A percentile compares a stretch with the other conserved stretches of the same genome.
These are phyloP conservation scores for Martiniozyma abietophila DNA, from an alignment of 805 yeast species.

Conservation along the genomic window DNA sequence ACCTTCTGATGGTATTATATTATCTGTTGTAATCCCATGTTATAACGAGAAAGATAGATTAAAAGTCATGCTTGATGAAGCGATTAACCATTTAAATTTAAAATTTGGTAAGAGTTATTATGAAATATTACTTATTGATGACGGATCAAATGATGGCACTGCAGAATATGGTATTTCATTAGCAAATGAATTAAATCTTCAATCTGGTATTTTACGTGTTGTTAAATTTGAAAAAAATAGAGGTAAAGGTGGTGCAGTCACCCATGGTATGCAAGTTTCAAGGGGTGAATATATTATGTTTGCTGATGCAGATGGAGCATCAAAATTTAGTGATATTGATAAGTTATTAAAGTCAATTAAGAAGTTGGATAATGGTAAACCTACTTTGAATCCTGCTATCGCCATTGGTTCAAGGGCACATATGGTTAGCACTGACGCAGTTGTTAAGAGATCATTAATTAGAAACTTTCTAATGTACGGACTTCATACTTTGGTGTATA, in stretches of 20 bases:
- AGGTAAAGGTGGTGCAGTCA: constrained; percentile 96
- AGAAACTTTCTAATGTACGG: constrained; percentile 92
- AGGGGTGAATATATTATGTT: constrained; percentile 70
- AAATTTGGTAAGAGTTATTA: constrained; percentile 28
- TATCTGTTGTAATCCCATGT: constrained; percentile 88
- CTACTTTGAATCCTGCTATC: constrained; percentile 38
- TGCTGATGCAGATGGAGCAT: constrained; percentile 98
- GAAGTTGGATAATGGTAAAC: constrained; percentile 15
- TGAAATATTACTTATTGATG: constrained; percentile 86
- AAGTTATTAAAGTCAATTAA: constrained; percentile 39
- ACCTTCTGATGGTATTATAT: neutral
- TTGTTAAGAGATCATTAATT: constrained; percentile 82
- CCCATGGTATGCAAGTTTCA: constrained; percentile 76
- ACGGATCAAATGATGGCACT: constrained; percentile 82
- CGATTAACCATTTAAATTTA: constrained; percentile 42
- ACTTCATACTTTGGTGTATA: constrained; percentile 72
- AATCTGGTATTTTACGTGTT: constrained; percentile 59
- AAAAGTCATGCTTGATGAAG: constrained; percentile 60
- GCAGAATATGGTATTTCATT: constrained; percentile 60
- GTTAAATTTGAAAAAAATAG: constrained; percentile 65
- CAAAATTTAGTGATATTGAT: constrained; percentile 60
- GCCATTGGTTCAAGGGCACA: constrained; percentile 95
- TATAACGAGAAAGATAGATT: constrained; percentile 77
- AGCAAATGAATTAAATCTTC: constrained; percentile 37
- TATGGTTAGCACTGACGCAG: constrained; percentile 93